These are phyloP conservation scores for Pinus albicaulis DNA, from an alignment of 75 land plant species.

Conservation along the genomic window DNA sequence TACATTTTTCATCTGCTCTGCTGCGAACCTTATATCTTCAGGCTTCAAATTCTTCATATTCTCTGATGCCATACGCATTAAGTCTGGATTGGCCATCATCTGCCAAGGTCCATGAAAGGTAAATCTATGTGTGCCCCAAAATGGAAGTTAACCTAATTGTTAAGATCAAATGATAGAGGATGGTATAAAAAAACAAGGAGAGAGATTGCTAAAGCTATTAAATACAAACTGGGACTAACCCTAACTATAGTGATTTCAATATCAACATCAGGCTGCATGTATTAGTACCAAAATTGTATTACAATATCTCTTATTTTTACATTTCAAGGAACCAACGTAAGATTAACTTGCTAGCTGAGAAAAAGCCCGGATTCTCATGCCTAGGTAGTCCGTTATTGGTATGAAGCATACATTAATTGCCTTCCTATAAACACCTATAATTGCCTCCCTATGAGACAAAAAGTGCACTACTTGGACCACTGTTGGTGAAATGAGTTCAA, in stretches of 20 bases:
- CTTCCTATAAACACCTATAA: constrained; percentile 65
- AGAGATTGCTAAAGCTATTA: no score
- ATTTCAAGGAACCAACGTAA: background rate
- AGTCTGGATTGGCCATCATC: constrained; percentile 96
- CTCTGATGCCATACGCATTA: constrained; percentile 82
- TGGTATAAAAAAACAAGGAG: background rate
- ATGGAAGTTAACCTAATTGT: background rate
- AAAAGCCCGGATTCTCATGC: no score
- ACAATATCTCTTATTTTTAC: background rate
- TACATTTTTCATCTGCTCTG: constrained; percentile 81
- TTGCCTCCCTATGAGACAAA: constrained; percentile 46
- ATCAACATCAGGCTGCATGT: background rate
- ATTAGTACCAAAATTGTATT: background rate
- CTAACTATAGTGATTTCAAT: background rate
- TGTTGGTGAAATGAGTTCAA: constrained; percentile 49
- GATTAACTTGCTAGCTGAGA: background rate
- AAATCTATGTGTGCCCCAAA: background rate
- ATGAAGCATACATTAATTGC: background rate
- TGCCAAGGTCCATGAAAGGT: constrained; percentile 25
- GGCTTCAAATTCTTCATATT: constrained; percentile 84
- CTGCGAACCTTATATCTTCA: constrained; percentile 76
- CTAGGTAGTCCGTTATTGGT: background rate
- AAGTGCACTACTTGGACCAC: constrained; percentile 37
- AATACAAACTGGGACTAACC: background rate
- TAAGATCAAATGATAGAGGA: background rate